Evolutionary conservation across 2,329 filamentous ascomycete species (phyloP), one percentile per base, ranked within the genome.

Genomic region (Phyllosticta paracitricarpa): DNA sequence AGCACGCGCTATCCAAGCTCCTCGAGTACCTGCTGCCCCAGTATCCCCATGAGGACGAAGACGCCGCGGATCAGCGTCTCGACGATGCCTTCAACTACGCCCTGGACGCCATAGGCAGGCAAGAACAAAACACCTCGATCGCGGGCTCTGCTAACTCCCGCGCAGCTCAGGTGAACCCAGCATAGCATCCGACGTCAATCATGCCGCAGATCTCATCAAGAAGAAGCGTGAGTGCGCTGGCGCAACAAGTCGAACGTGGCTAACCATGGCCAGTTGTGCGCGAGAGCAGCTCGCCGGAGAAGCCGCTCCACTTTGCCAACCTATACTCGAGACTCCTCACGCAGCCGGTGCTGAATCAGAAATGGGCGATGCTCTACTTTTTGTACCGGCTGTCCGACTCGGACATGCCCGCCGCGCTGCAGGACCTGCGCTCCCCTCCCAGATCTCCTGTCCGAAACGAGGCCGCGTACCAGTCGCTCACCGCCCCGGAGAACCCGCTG

Each of bases 351-450:
- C 81, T 99, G 54, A 89, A 89, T 69, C 89, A 96, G 74, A 99
- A 99, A 82, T 97, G 92, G 91, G 91, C 89, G 2, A 97, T 99
- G 66, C 81, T 99, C 22, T 95, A 95, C 72, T 85, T 99, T 52
- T 83, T 99, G 52, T 89, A 94, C 72, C 86, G 90, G 68, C 82
- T 97, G 56, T 86, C 89, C 64, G 89, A 92, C 69, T 84, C 83
- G 56, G 68, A 72, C n/a, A 33, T 66, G 64, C 3, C 80, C 79
- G 79, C 53, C 72, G 77, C 10, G 77, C 78, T n/a, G 66, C 79
- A 51, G 24, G 58, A 48, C 26, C 48, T 57, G 1, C 30, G 48
- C 58, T 59, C 59, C 10, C 54, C 56, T 40, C 54, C 61, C 12
- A 35, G 35, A 19, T 62, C 61, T 26, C 3, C 70, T 65, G 57